Base-by-base conservation (phyloP, 192 early-diverging fungal genomes). In the Thamnidium elegans region DNA sequence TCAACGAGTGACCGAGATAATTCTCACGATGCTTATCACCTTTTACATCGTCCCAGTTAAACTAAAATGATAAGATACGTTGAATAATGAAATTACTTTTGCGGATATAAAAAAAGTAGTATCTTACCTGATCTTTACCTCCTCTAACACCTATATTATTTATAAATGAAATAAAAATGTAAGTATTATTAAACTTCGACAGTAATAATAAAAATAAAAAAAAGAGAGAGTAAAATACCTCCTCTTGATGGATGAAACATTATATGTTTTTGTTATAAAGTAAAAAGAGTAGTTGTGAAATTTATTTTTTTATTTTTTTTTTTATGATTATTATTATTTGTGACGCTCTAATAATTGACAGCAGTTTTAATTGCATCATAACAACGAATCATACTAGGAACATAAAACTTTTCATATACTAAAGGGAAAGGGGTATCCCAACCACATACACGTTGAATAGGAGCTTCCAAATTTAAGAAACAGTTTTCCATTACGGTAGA, bases 361-460 rank as follows among this genome's bases (percentile, higher is more conserved):
- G 84, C 81, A 23, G 84, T 86, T 67, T 91, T 90, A 69, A 98
- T 95, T 26, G 89, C 94, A 69, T 98, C 95, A 59, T 81, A 87
- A 62, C 88, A 88, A 17, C 94, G 81, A 47, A 91, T 85, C 59
- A 88, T 86, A 55, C 86, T 86, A 3, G 96, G 96, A 56, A 96
- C 84, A 72, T 96, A 97, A 72, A 98, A 90, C 73, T 90, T 89
- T 68, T 98, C 96, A 82, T 87, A 97, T 7, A 90, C 84, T 32
- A 98, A 71, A 5, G 96, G 95, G 79, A 97, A 97, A 2, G 96
- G 96, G 7, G 88, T 89, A 74, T 90, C 90, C 76, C 89, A 87
- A 7, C 94, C 94, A 62, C 90, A 91, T 4, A 98, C 90, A 15
- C 96, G 79, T 70, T 91, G 82, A 23, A 95, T 85, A n/a, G 96